Base-by-base conservation (phyloP, 768 basidiomycete genomes). In the Boletellus emodensis region DNA sequence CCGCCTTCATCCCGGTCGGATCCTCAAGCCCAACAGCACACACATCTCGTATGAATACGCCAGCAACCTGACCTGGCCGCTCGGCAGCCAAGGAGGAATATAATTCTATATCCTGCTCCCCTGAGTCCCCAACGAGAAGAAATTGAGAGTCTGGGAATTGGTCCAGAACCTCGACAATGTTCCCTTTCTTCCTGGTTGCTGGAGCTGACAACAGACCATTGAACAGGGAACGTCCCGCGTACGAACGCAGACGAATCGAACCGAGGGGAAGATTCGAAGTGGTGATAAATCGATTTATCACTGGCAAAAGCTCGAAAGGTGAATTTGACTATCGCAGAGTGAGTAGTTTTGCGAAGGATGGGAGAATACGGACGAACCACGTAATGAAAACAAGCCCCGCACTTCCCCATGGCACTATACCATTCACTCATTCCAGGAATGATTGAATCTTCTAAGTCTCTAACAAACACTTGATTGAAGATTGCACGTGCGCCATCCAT, bases 61-160 rank as follows among this genome's bases (percentile, higher is more conserved):
- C 91, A 4, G 85, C 70, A 34, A 98, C 77, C 61, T 90, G 88
- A 4, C 72, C 56, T 0, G 86, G 82, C 11, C 83, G 74, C 49
- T 90, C 84, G 15, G 71, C 66, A 1, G 95, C 92, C 15, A 95
- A 63, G 3, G 82, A 74, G 13, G 85, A 75, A 65, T 97, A 98
- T 2, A 98, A 75, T 66, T 98, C 94, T 39, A 98, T 71, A 68
- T 98, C 95, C 58, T 96, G 94, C 63, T 98, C 95, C 32, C 94
- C 95, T 0, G 85, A 83, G 65, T 98, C 95, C 7, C 95, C 95
- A 36, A 98, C 75, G 43, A 94, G 79, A 61, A 97, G 68, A 69
- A 98, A 96, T 35, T 69, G 73, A 1, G 88, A 82, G 36, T 82
- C 73, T 0, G 82, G 82, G 65, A 94, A 94, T 3, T 81, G 72